Base-by-base conservation (phyloP, 176 grass and related monocot genomes). In the Oryza brachyantha region DNA sequence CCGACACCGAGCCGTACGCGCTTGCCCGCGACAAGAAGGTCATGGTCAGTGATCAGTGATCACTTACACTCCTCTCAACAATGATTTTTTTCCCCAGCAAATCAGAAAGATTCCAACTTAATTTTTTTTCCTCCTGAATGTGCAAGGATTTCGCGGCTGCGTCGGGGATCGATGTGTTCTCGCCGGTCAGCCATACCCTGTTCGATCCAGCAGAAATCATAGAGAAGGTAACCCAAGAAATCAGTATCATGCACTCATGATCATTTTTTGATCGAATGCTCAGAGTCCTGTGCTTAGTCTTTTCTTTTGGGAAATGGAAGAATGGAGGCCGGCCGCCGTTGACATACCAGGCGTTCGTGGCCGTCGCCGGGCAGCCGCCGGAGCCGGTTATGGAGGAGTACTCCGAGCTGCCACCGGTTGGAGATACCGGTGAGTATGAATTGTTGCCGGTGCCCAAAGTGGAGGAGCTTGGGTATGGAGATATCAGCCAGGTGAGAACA, bases 381-480 rank as follows among this genome's bases (percentile, higher is more conserved):
- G 57, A 69, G 19, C 90, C 85, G 29, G 29, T 79, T 54, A 60
- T 72, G 45, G 75, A 84, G 80, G 85, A 77, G 50, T 98, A 93
- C 83, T 85, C 90, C 17, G 58, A 79, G 37, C 83, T 98, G 74
- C 90, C 85, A 13, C 80, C 92, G 3, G 59, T 93, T 4, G 95
- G 95, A 76, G 81, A 90, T 68, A 92, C 90, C 10, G 83, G 74
- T 37, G 77, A 81, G 3, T 84, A 84, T 40, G 88, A 90, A 67
- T 74, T 94, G 68, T 85, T 92, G 60, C 66, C 34, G 14, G 77
- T 98, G 65, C 90, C 96, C 29, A 83, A 72, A 61, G 52, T 94
- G 65, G 85, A 94, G 55, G 85, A 98, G 41, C 85, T 98, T 92
- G 96, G 90, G 2, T 98, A 98, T 28, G 87, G 86, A 68, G 90